Conservation (phyloP, 1,284 basidiomycete genomes). For the Rhodotorula sp. region DNA sequence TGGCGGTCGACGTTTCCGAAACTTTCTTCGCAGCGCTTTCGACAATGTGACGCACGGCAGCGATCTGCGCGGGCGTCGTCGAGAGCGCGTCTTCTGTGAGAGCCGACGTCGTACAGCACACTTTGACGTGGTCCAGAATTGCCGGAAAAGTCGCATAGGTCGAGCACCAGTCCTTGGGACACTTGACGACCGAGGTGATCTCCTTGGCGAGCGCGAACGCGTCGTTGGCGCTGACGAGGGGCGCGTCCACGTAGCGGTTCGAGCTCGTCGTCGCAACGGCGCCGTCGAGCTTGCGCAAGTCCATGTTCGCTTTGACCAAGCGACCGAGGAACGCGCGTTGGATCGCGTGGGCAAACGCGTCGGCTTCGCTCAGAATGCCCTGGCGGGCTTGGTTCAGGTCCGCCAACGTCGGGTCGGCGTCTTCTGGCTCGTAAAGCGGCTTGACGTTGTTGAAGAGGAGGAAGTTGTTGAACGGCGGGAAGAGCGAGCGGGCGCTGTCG, state of each 20-base stretch:
- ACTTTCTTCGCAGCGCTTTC: not conserved
- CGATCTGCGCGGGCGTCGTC: slow-evolving; percentile 1
- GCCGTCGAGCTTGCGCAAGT: not conserved
- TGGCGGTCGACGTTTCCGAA: not conserved
- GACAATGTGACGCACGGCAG: slow-evolving; percentile 10
- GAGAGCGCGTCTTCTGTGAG: slow-evolving; percentile 2
- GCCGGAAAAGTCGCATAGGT: slow-evolving; percentile 11
- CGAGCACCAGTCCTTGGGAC: not conserved
- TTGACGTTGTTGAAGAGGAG: slow-evolving; percentile 7
- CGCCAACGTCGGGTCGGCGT: not conserved
- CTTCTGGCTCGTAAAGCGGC: slow-evolving; percentile 11
- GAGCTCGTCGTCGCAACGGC: not conserved
- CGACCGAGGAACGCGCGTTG: not conserved
- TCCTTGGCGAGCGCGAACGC: not conserved
- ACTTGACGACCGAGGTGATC: slow-evolving; percentile 10
- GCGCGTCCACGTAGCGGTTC: not conserved
- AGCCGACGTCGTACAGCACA: not conserved
- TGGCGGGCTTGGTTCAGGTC: slow-evolving; percentile 1
- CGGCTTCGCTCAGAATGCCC: slow-evolving; percentile 1
- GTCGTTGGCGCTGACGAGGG: not conserved
- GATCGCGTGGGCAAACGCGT: not conserved
- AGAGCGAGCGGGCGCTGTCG: slow-evolving; percentile 10
- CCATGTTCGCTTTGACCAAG: slow-evolving; percentile 11
- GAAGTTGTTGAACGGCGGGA: slow-evolving; percentile 25
- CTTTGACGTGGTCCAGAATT: slow-evolving; percentile 25